Base-by-base conservation (phyloP, 2,329 filamentous ascomycete species). In the Gnomoniopsis smithogilvyi region DNA sequence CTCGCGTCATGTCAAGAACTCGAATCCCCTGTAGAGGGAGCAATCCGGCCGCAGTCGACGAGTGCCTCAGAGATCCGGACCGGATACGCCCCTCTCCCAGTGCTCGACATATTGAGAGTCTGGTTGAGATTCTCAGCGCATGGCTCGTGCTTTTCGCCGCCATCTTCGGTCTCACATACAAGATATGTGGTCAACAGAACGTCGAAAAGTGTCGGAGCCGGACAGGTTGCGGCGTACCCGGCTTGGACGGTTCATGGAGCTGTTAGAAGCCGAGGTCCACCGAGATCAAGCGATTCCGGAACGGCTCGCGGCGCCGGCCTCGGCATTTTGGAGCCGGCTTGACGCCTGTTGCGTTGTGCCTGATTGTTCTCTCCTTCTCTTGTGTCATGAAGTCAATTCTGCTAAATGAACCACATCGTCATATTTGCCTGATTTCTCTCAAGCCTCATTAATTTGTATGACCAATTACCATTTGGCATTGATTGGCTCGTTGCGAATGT, bases 1-100 rank as follows among this genome's bases (percentile, higher is more conserved):
- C 95, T 76, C 95, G 85, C 3, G 94, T 98, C 92, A 99, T 96
- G 72, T 99, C 95, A 63, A 99, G 81, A 15, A 98, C 93, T 57
- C 90, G 87, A 66, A 95, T 89, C 1, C 95, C 95, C 38, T 91
- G 85, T 66, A 99, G 80, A 22, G 95, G 94, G 34, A 86, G 73
- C 45, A 67, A 61, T 38, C 63, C 64, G 46, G 64, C 50, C 14
- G 63, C 62, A 10, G 65, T 57, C 22, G 58, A 58, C 2, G 59
- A 56, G 22, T 17, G 46, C n/a, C 53, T 53, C 26, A 33, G 15
- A 22, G 34, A 10, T 1, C 50, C 54, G 12, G 22, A 12, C 14
- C 51, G 51, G 36, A 15, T 14, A 17, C 49, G 10, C 41, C 49
- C 21, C 38, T 21, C 17, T 7, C 34, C 38, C 21, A 45, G 41